Conservation (phyloP, 129 eudicot genomes). For the Rutidosis leptorrhynchoides region DNA sequence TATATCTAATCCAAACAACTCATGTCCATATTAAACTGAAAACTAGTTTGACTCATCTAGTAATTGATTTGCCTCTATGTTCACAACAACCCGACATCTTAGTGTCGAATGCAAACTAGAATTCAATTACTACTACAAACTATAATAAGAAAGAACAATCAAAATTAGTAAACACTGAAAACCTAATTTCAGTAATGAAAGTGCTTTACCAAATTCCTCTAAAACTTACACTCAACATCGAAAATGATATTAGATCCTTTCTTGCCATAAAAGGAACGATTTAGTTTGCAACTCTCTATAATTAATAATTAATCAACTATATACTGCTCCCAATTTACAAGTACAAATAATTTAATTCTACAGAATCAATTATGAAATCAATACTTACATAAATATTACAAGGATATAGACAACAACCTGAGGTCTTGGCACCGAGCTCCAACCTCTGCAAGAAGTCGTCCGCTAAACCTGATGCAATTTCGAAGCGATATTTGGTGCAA, state of each 20-base stretch:
- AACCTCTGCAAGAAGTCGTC: constrained; percentile 59
- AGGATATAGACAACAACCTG: constrained; percentile 39
- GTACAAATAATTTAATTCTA: constrained; percentile 9
- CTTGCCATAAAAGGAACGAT: constrained; percentile 6
- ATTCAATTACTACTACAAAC: constrained; percentile 4
- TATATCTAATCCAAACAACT: constrained; percentile 6
- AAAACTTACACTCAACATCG: neutral
- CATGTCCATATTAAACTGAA: neutral
- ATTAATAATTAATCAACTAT: too few species aligned
- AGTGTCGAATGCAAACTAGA: constrained; percentile 4
- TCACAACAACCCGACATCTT: neutral
- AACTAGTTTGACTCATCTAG: constrained; percentile 9
- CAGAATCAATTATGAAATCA: neutral
- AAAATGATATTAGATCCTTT: neutral
- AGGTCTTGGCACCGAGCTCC: constrained; percentile 67
- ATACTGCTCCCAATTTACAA: constrained; percentile 1
- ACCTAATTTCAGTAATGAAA: constrained; percentile 1
- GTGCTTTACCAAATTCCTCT: constrained; percentile 11
- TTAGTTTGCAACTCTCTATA: neutral
- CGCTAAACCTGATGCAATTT: constrained; percentile 74
- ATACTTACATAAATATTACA: neutral
- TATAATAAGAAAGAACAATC: neutral
- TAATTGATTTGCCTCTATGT: constrained; percentile 14
- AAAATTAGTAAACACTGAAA: neutral
- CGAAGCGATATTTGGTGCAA: constrained; percentile 61